These are phyloP conservation scores for Phellopilus nigrolimitatus DNA, from an alignment of 1,284 basidiomycete genomes.

Conservation along the genomic window DNA sequence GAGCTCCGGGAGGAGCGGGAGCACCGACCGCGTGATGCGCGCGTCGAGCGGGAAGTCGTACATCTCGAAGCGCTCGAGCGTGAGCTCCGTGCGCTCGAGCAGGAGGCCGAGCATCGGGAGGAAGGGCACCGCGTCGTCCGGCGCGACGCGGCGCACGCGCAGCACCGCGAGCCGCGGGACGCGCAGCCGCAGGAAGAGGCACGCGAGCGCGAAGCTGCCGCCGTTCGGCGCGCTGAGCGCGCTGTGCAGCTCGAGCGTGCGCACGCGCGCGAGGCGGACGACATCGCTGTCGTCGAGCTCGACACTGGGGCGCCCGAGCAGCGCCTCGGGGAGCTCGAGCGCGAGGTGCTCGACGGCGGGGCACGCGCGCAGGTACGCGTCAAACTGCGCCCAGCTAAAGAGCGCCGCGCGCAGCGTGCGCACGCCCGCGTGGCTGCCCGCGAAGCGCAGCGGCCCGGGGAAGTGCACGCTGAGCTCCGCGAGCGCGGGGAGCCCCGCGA, in stretches of 20 bases:
- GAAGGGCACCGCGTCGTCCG: neutral
- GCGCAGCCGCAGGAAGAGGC: slow-evolving; percentile 1
- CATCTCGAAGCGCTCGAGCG: slow-evolving; percentile 3
- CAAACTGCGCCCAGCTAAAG: slow-evolving; percentile 5
- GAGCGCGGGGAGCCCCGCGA: neutral
- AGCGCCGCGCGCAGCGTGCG: neutral
- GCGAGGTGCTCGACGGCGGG: slow-evolving; percentile 4
- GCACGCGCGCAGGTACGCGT: slow-evolving; percentile 1
- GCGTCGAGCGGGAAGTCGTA: slow-evolving; percentile 2
- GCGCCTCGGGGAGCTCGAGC: slow-evolving; percentile 2
- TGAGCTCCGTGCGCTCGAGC: neutral
- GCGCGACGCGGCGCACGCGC: slow-evolving; percentile 1
- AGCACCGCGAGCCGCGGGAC: slow-evolving; percentile 4
- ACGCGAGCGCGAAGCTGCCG: neutral
- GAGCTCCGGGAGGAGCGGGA: neutral
- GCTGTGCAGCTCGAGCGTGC: slow-evolving; percentile 10
- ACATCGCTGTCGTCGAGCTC: neutral
- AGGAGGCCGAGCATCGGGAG: neutral
- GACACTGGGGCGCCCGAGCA: neutral
- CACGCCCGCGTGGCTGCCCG: neutral
- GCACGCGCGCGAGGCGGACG: neutral
- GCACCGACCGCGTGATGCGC: neutral
- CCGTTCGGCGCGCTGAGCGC: neutral
- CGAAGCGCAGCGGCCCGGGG: slow-evolving; percentile 7
- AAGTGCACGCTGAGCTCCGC: slow-evolving; percentile 8